A percentile compares a stretch with the other conserved stretches of the same genome.
These are phyloP conservation scores for Sugiyamaella japonica DNA, from an alignment of 1,139 yeast genomes.

Conservation along the genomic window DNA sequence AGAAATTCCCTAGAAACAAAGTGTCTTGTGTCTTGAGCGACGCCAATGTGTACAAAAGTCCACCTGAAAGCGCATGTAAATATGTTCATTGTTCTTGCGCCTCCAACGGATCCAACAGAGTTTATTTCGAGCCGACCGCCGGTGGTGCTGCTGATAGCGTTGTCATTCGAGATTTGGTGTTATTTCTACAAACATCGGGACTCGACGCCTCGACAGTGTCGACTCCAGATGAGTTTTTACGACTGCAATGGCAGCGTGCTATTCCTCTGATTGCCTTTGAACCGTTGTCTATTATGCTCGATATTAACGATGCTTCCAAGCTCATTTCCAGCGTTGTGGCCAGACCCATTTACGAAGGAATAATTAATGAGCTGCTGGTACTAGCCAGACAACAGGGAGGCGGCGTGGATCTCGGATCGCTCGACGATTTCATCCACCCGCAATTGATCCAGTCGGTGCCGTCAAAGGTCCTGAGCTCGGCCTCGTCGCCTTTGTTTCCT, in stretches of 20 bases:
- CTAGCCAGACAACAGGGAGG: constrained; percentile 75
- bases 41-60: constrained; percentile 2
- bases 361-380: constrained; percentile 69
- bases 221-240: constrained; percentile 49
- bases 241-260: constrained; percentile 83
- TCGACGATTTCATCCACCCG: constrained; percentile 12
- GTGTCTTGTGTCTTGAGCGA: constrained; percentile 28
- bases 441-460: constrained; percentile 10
- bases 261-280: constrained; percentile 76
- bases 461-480: not conserved
- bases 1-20: constrained; percentile 31
- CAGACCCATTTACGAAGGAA: constrained; percentile 79
- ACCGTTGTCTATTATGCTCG: constrained; percentile 72
- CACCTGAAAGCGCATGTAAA: constrained; percentile 4
- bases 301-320: constrained; percentile 59
- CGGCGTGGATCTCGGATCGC: constrained; percentile 45
- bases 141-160: constrained; percentile 7
- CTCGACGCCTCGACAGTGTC: constrained; percentile 27
- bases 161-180: constrained; percentile 17
- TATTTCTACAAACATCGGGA: constrained; percentile 28
- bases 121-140: constrained; percentile 9
- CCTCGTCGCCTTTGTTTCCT: constrained; percentile 26
- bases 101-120: not conserved
- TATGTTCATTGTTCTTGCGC: constrained; percentile 8
- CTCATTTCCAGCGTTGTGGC: constrained; percentile 70